These are phyloP conservation scores for Haemoproteus tartakovskyi DNA, from an alignment of 169 alveolate genomes.

Conservation along the genomic window DNA sequence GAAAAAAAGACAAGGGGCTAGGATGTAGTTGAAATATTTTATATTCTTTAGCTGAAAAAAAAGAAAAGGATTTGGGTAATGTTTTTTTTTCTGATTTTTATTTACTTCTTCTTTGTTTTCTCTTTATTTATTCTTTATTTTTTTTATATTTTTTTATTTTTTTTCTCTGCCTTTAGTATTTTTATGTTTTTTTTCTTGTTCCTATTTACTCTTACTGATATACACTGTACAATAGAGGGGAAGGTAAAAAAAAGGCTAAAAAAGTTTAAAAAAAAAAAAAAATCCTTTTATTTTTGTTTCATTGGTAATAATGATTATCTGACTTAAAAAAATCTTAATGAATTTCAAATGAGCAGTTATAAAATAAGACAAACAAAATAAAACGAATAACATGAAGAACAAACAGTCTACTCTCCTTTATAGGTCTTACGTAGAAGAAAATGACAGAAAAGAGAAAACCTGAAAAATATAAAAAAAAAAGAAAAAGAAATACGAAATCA, in stretches of 20 bases:
- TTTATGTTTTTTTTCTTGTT: neutral
- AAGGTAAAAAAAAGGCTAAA: constrained; percentile 36
- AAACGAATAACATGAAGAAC: no score
- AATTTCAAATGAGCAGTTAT: no score
- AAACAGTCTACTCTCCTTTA: no score
- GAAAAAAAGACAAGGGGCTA: constrained; percentile 36
- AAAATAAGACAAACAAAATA: no score
- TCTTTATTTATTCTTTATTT: no score
- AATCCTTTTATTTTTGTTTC: neutral
- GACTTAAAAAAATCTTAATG: no score
- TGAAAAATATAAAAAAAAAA: constrained; percentile 3
- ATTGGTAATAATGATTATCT: neutral
- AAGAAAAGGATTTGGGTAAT: neutral
- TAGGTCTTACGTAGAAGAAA: constrained; percentile 34
- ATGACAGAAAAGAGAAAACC: constrained; percentile 51
- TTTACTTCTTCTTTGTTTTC: no score
- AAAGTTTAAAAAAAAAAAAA: neutral
- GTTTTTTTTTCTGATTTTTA: neutral
- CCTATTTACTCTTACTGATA: constrained; percentile 53
- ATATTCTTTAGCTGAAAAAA: constrained; percentile 40
- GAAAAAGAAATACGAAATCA: neutral
- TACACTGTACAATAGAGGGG: constrained; percentile 49
- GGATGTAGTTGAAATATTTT: constrained; percentile 33
- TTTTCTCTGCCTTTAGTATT: neutral
- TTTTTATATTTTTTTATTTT: neutral